Conservation (phyloP, 1,284 basidiomycete genomes). For the Leccinum holopus region DNA sequence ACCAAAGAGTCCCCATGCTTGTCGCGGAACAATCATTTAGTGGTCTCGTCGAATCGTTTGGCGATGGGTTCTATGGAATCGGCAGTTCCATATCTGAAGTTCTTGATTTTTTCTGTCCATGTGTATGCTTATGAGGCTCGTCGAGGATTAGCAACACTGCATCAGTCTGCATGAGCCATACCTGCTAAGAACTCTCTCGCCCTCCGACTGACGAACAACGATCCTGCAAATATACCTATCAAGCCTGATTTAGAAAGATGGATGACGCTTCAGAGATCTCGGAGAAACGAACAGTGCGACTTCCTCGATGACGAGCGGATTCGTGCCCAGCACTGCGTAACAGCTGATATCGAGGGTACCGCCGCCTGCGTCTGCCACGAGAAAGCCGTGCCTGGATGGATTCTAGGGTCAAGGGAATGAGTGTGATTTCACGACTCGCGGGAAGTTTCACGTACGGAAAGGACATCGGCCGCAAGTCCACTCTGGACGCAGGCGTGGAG, state of each 20-base stretch:
- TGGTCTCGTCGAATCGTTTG: conserved; percentile 75
- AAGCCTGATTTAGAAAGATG: conserved; percentile 7
- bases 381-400: conserved; percentile 68
- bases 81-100: conserved; percentile 64
- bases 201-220: conserved; percentile 74
- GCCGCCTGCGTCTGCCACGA: conserved; percentile 77
- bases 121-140: conserved; percentile 5
- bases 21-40: conserved; percentile 72
- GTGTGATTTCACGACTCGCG: background rate
- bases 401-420: conserved; percentile 41
- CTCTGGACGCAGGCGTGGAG: conserved; percentile 74
- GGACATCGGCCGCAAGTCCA: conserved; percentile 69
- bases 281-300: conserved; percentile 62
- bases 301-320: conserved; percentile 73
- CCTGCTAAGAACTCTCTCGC: conserved; percentile 69
- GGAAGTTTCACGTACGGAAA: conserved; percentile 50
- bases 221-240: conserved; percentile 72
- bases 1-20: conserved; percentile 62
- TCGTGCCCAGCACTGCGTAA: conserved; percentile 64
- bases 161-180: conserved; percentile 27
- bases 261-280: background rate
- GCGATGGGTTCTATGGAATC: conserved; percentile 71
- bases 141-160: background rate
- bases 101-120: conserved; percentile 59
- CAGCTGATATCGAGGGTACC: conserved; percentile 78